Evolutionary conservation across 345 rosid species (phyloP).

Genomic region (Mercurialis annua): DNA sequence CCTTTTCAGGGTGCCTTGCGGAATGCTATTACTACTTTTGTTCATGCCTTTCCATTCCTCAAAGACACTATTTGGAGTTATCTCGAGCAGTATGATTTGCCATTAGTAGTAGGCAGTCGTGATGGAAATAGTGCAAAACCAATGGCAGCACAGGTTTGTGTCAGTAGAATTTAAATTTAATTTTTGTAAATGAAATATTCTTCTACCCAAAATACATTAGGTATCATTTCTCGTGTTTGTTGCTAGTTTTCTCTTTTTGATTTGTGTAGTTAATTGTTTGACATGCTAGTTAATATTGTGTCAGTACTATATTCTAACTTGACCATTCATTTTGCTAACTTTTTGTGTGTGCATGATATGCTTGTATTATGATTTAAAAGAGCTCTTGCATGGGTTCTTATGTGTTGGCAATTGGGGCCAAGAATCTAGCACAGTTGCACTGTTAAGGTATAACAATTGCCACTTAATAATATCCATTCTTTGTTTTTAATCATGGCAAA

Average conservation of each 20-base stretch:
- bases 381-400: too few relatives aligned
- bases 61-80: constrained; percentile 81
- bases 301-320: background rate
- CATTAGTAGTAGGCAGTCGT: constrained; percentile 71
- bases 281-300: background rate
- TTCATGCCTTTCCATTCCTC: constrained; percentile 63
- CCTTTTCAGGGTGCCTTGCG: constrained; percentile 81
- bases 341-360: background rate
- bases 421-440: too few relatives aligned
- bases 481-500: too few relatives aligned
- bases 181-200: background rate
- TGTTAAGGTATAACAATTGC: too few relatives aligned
- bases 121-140: constrained; percentile 52
- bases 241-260: background rate
- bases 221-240: background rate
- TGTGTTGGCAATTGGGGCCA: too few relatives aligned
- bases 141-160: constrained; percentile 52
- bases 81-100: constrained; percentile 93
- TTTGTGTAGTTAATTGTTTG: background rate
- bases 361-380: too few relatives aligned
- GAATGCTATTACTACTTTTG: constrained; percentile 70
- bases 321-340: background rate
- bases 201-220: background rate
- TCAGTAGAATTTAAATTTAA: background rate
- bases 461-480: too few relatives aligned